Base-by-base conservation (phyloP, 2,329 filamentous ascomycete genomes). In the Trichophyton simii region DNA sequence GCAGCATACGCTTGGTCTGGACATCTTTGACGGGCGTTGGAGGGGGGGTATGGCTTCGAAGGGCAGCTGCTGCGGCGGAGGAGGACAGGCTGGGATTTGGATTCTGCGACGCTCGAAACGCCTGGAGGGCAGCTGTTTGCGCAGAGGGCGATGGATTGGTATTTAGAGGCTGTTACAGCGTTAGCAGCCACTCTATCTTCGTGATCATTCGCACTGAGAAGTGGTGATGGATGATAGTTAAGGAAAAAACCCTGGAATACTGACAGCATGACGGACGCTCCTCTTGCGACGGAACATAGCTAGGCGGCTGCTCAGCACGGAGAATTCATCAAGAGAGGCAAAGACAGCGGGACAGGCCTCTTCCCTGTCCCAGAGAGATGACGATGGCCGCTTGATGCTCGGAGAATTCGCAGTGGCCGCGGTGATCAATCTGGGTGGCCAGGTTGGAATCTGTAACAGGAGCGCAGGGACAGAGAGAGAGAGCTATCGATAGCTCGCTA, bases 31-130 rank as follows among this genome's bases (percentile, higher is more conserved):
- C 87, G 67, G 86, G 85, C 59, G 86, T 92, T 22, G 90, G 91
- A 1, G 88, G 86, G 59, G 85, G 85, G 8, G 89, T 86, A 67
- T 88, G 84, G 54, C 87, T 88, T 70, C 87, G 86, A 62, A 97
- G 81, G 55, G 91, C 91, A 5, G 92, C 91, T 11, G 92, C 92
- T 5, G 91, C 89, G 41, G 88, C 87, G 46, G 91, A 95, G 50
- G 96, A 80, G 62, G 83, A 84, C 63, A 77, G 79, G 73, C 82
- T 82, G 67, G 86, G 79, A 72, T 82, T 82, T 67, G 86, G 82
- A 67, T 82, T 74, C 72, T 83, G 81, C 69, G 81, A 85, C 67
- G 83, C 85, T 70, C 87, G 81, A 74, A 92, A 95, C 62, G 91
- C 91, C 72, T 88, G 87, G 63, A 84, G 84, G 63, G 91, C 91